Conservation (phyloP, 768 basidiomycete genomes). For the Tulasnella sp. region DNA sequence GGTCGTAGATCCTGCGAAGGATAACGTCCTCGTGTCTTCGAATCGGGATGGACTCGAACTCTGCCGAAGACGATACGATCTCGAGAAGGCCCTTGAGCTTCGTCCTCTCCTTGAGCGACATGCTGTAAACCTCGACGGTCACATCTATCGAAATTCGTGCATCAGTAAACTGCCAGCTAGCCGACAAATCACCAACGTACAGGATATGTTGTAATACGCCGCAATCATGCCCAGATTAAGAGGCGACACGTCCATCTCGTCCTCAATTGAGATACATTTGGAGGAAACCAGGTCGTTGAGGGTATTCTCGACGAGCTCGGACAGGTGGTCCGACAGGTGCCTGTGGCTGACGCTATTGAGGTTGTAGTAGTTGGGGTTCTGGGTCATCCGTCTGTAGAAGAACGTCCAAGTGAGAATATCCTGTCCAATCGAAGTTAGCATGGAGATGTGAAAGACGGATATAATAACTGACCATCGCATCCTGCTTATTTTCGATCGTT, state of each 20-base stretch:
- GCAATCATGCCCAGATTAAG: slow-evolving; percentile 99
- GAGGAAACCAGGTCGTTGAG: slow-evolving; percentile 87
- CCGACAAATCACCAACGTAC: slow-evolving; percentile 43
- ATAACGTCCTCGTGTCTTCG: slow-evolving; percentile 86
- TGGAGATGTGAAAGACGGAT: background rate
- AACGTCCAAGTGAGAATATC: slow-evolving; percentile 99
- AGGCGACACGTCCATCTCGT: slow-evolving; percentile 88
- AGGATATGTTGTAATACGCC: slow-evolving; percentile 91
- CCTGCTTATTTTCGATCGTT: slow-evolving; percentile 99
- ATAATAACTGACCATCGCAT: slow-evolving; percentile 67
- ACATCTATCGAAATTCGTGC: slow-evolving; percentile 57
- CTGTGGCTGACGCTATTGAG: slow-evolving; percentile 93
- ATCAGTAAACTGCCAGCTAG: slow-evolving; percentile 9
- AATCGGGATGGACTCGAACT: slow-evolving; percentile 93
- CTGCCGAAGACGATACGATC: slow-evolving; percentile 93
- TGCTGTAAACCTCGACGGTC: slow-evolving; percentile 93
- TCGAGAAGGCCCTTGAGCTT: slow-evolving; percentile 96
- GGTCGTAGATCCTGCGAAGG: slow-evolving; percentile 87
- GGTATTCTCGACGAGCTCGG: slow-evolving; percentile 92
- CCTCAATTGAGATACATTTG: slow-evolving; percentile 91
- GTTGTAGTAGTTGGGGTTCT: slow-evolving; percentile 95
- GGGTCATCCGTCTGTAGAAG: slow-evolving; percentile 95
- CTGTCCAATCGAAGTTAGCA: slow-evolving; percentile 38
- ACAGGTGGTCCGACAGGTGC: slow-evolving; percentile 91
- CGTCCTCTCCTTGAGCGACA: slow-evolving; percentile 92